Percentiles rank a stretch among this genome's conserved stretches.
Evolutionary conservation across 1,284 basidiomycete species (phyloP).

Genomic region (Mycena sp.): DNA sequence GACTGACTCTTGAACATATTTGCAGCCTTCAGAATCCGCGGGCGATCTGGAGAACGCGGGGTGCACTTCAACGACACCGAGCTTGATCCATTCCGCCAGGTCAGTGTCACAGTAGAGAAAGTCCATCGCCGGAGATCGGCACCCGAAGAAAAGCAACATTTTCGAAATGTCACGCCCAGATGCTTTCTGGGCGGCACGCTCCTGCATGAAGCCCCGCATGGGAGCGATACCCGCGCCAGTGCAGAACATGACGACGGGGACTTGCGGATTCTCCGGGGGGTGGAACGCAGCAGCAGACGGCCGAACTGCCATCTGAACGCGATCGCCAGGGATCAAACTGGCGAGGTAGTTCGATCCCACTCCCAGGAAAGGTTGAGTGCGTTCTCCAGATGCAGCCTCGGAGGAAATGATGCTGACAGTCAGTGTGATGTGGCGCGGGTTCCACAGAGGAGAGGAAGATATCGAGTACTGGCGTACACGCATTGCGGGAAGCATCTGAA

Average conservation of each 20-base stretch:
- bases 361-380: conserved; percentile 51
- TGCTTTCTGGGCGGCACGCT: conserved; percentile 57
- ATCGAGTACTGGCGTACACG: conserved; percentile 63
- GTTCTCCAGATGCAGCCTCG: conserved; percentile 43
- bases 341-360: conserved; percentile 50
- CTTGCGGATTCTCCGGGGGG: conserved; percentile 52
- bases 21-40: conserved; percentile 52
- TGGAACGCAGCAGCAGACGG: conserved; percentile 55
- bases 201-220: conserved; percentile 64
- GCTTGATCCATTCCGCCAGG: conserved; percentile 52
- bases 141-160: conserved; percentile 61
- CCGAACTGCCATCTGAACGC: conserved; percentile 56
- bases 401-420: conserved; percentile 59
- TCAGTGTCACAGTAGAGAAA: conserved; percentile 55
- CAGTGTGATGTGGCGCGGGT: conserved; percentile 52
- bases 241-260: conserved; percentile 59
- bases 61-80: conserved; percentile 58
- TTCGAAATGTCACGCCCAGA: conserved; percentile 55
- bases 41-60: conserved; percentile 56
- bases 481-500: conserved; percentile 58
- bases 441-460: conserved; percentile 60
- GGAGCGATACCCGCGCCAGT: conserved; percentile 62
- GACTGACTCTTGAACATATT: conserved; percentile 62
- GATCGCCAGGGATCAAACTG: conserved; percentile 51
- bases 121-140: conserved; percentile 53